Evolutionary conservation across 345 rosid species (phyloP).

Genomic region (Pugionium dolabratum): DNA sequence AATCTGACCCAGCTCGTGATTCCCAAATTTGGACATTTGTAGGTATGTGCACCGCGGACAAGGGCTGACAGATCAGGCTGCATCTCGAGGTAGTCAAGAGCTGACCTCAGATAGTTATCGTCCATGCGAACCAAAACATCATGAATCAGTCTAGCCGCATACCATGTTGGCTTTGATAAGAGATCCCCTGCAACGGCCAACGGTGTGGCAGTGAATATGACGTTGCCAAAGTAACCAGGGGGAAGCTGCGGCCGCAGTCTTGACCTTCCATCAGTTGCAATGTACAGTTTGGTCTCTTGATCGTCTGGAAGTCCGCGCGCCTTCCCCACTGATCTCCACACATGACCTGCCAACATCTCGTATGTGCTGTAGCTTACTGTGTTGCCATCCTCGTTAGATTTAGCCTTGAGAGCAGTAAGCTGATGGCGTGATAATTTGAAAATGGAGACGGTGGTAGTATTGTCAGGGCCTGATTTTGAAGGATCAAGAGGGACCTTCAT

Average conservation of each 20-base stretch:
- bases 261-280: conserved; percentile 89
- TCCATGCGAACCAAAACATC: conserved; percentile 84
- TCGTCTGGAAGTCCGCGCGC: conserved; percentile 70
- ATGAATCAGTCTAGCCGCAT: conserved; percentile 71
- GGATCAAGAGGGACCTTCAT: conserved; percentile 50
- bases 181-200: conserved; percentile 69
- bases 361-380: conserved; percentile 72
- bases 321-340: conserved; percentile 75
- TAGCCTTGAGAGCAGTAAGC: conserved; percentile 72
- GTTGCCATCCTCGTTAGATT: conserved; percentile 77
- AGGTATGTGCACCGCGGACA: conserved; percentile 83
- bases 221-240: conserved; percentile 90
- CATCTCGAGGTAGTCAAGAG: conserved; percentile 87
- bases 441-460: conserved; percentile 55
- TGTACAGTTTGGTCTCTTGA: conserved; percentile 74
- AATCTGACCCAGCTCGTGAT: conserved; percentile 87
- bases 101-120: conserved; percentile 80
- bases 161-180: conserved; percentile 79
- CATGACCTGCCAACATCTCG: conserved; percentile 91
- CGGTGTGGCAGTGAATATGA: conserved; percentile 89
- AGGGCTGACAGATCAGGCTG: conserved; percentile 82
- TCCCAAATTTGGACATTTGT: conserved; percentile 81
- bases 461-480: conserved; percentile 47
- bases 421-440: conserved; percentile 69
- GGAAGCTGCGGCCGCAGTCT: conserved; percentile 77